These are phyloP conservation scores for Phytomonas francai DNA, from an alignment of 208 protist genomes.

Conservation along the genomic window DNA sequence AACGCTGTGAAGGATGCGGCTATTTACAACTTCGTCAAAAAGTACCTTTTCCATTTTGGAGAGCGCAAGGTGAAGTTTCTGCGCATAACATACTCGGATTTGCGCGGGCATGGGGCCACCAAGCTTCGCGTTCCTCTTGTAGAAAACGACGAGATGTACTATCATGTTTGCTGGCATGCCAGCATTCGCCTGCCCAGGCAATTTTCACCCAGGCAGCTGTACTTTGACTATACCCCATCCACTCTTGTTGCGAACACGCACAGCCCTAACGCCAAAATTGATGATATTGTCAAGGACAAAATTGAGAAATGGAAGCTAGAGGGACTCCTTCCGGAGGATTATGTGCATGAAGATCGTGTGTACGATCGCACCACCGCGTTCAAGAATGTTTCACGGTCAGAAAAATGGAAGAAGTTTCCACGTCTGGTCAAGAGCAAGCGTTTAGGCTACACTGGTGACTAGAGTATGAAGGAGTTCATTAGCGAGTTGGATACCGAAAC, in stretches of 20 bases:
- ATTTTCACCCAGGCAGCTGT: slow-evolving; percentile 84
- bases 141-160: slow-evolving; percentile 86
- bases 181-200: slow-evolving; percentile 70
- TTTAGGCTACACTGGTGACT: slow-evolving; percentile 70
- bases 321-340: slow-evolving; percentile 80
- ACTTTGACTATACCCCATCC: slow-evolving; percentile 87
- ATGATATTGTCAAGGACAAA: slow-evolving; percentile 88
- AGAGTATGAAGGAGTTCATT: background rate
- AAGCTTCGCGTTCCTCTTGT: slow-evolving; percentile 68
- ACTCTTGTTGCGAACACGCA: slow-evolving; percentile 34
- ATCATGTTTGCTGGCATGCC: slow-evolving; percentile 85
- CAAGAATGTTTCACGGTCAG: slow-evolving; percentile 70
- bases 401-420: slow-evolving; percentile 83
- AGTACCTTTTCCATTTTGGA: slow-evolving; percentile 82
- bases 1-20: slow-evolving; percentile 66
- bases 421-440: slow-evolving; percentile 67
- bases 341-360: slow-evolving; percentile 78
- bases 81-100: slow-evolving; percentile 68
- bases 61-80: slow-evolving; percentile 85
- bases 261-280: slow-evolving; percentile 74
- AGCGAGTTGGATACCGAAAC: background rate
- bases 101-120: slow-evolving; percentile 76
- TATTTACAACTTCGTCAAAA: slow-evolving; percentile 83
- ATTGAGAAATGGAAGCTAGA: slow-evolving; percentile 89
- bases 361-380: slow-evolving; percentile 74